phyloP scores from a whole-genome alignment of 306 rosid species.

The Sphenostylis stenocarpa region DNA sequence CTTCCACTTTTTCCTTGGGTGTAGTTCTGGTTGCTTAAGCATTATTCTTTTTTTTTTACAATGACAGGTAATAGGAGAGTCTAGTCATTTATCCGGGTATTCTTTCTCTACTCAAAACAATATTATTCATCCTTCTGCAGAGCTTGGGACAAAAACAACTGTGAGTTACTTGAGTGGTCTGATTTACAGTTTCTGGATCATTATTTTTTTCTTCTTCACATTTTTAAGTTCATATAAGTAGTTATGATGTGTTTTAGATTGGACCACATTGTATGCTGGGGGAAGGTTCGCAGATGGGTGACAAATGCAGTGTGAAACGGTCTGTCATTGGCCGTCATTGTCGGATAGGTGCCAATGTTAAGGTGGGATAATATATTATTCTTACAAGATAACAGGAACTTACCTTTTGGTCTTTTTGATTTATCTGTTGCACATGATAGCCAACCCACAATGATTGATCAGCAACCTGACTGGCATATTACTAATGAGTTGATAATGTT shows the following conservation, averaged over 20 bases:
- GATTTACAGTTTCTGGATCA: conserved; percentile 25
- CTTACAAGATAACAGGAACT: conserved; percentile 25
- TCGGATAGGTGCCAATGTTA: conserved; percentile 94
- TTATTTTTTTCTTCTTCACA: conserved; percentile 2
- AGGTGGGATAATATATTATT: conserved; percentile 55
- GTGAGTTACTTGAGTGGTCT: conserved; percentile 54
- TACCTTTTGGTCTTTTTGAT: conserved; percentile 13
- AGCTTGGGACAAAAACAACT: conserved; percentile 89
- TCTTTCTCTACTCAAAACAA: conserved; percentile 89
- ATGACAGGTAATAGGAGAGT: conserved; percentile 82
- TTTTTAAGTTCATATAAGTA: conserved; percentile 21
- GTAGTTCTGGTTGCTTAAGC: conserved; percentile 16
- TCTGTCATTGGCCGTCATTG: conserved; percentile 99
- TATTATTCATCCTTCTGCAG: conserved; percentile 78
- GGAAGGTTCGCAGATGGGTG: conserved; percentile 97
- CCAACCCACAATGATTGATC: conserved; percentile 2
- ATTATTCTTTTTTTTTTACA: conserved; percentile 22
- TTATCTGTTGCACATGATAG: neutral
- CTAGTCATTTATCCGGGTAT: conserved; percentile 86
- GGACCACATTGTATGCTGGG: conserved; percentile 99
- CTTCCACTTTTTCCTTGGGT: conserved; percentile 15
- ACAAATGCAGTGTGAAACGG: conserved; percentile 94
- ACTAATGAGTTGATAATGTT: neutral
- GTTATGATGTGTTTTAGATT: conserved; percentile 62
- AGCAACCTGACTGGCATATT: neutral